phyloP scores from a whole-genome alignment of 257 asterid species.

The Petrea volubilis region DNA sequence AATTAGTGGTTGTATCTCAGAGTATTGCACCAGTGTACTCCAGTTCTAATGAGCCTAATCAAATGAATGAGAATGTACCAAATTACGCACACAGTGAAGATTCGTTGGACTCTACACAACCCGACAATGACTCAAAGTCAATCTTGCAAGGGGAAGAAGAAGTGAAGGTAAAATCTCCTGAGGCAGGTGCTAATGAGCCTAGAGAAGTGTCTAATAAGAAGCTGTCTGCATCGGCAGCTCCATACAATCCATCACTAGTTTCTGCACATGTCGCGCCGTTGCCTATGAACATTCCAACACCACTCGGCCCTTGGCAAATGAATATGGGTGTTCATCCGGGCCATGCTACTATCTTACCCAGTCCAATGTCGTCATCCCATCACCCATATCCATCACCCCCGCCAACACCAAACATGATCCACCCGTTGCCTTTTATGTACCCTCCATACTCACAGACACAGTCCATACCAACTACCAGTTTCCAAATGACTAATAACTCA shows the following conservation, averaged over 20 bases:
- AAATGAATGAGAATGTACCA: slow-evolving; percentile 33
- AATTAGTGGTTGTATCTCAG: slow-evolving; percentile 33
- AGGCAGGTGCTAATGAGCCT: slow-evolving; percentile 45
- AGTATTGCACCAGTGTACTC: slow-evolving; percentile 31
- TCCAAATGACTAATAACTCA: slow-evolving; percentile 61
- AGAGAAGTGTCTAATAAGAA: slow-evolving; percentile 69
- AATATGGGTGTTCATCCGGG: slow-evolving; percentile 89
- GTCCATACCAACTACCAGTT: slow-evolving; percentile 57
- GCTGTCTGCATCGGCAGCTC: slow-evolving; percentile 96
- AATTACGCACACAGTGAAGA: slow-evolving; percentile 41
- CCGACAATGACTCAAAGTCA: slow-evolving; percentile 33
- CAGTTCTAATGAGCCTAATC: slow-evolving; percentile 34
- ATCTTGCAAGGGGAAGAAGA: slow-evolving; percentile 50
- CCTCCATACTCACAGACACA: slow-evolving; percentile 82
- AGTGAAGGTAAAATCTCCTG: slow-evolving; percentile 38
- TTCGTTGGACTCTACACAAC: slow-evolving; percentile 27
- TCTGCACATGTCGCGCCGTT: slow-evolving; percentile 61
- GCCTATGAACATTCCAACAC: slow-evolving; percentile 61
- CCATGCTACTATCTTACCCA: slow-evolving; percentile 63
- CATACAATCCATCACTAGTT: slow-evolving; percentile 79
- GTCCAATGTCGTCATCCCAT: slow-evolving; percentile 78
- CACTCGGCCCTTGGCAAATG: slow-evolving; percentile 80
- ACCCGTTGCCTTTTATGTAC: slow-evolving; percentile 80
- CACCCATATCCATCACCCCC: slow-evolving; percentile 93
- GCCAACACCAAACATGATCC: slow-evolving; percentile 84